phyloP scores from a whole-genome alignment of 1,139 yeast genomes.

The Saccharomyces hybrid region DNA sequence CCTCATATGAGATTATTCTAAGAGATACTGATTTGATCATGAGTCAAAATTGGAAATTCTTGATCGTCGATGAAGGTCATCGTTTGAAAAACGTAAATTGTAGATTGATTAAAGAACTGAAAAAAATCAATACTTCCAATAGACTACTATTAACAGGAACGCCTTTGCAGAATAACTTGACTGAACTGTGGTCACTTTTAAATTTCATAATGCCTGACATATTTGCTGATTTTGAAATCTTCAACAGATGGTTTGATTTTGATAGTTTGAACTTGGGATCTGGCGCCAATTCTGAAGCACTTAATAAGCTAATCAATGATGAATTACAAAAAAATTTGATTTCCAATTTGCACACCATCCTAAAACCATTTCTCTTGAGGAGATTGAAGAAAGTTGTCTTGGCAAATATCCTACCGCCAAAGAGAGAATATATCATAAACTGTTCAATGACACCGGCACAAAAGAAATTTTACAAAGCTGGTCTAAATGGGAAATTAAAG shows the following conservation, averaged over 20 bases:
- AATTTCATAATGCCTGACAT: conserved; percentile 88
- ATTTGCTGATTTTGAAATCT: conserved; percentile 57
- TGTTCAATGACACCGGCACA: conserved; percentile 61
- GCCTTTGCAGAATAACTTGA: conserved; percentile 81
- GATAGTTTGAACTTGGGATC: conserved; percentile 38
- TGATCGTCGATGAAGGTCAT: conserved; percentile 96
- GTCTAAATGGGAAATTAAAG: conserved; percentile 43
- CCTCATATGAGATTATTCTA: conserved; percentile 76
- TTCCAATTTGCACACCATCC: conserved; percentile 71
- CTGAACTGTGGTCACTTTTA: conserved; percentile 83
- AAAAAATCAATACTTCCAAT: conserved; percentile 57
- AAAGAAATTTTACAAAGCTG: conserved; percentile 52
- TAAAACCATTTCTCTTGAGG: conserved; percentile 80
- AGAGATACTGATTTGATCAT: conserved; percentile 50
- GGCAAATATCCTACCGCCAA: conserved; percentile 61
- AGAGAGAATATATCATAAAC: conserved; percentile 78
- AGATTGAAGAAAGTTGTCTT: conserved; percentile 70
- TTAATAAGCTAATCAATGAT: conserved; percentile 43
- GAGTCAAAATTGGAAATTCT: conserved; percentile 57
- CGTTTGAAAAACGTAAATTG: conserved; percentile 78
- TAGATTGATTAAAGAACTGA: conserved; percentile 60
- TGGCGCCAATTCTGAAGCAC: conserved; percentile 36
- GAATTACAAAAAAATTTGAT: conserved; percentile 60
- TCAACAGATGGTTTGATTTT: conserved; percentile 91
- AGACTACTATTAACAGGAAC: conserved; percentile 83